A percentile compares a stretch with the other conserved stretches of the same genome.
Conservation (phyloP, 2,329 filamentous ascomycete genomes). For the Fusarium cyanostomum region DNA sequence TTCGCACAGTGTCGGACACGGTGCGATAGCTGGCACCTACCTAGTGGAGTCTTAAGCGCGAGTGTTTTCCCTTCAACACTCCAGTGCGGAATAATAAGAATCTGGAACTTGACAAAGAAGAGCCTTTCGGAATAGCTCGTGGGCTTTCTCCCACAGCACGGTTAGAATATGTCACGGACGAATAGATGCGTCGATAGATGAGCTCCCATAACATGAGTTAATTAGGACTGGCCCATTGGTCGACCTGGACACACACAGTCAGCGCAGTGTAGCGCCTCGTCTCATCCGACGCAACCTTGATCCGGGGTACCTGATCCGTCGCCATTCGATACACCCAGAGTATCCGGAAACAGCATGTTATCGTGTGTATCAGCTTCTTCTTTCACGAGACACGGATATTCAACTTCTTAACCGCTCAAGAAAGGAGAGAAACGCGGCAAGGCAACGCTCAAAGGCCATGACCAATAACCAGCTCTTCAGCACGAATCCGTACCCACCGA, state of each 20-base stretch:
- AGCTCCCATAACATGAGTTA: slow-evolving; percentile 6
- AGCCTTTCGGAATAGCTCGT: background rate
- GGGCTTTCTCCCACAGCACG: background rate
- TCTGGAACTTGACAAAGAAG: background rate
- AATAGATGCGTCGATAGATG: slow-evolving; percentile 10
- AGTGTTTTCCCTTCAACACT: slow-evolving; percentile 23
- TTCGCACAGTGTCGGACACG: slow-evolving; percentile 33
- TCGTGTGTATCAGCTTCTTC: background rate
- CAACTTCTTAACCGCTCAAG: background rate
- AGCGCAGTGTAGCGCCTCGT: slow-evolving; percentile 39
- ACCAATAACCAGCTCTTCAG: slow-evolving; percentile 13
- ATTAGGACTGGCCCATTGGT: slow-evolving; percentile 11
- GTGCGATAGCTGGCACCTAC: slow-evolving; percentile 33
- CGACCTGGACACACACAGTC: slow-evolving; percentile 18
- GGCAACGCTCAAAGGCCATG: background rate
- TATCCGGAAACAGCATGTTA: slow-evolving; percentile 4
- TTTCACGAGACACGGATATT: background rate
- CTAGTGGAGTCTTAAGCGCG: slow-evolving; percentile 32
- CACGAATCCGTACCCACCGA: slow-evolving; percentile 26
- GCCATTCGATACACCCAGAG: slow-evolving; percentile 12
- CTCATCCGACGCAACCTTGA: slow-evolving; percentile 36
- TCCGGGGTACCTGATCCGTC: slow-evolving; percentile 34
- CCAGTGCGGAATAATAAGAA: background rate
- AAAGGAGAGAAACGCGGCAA: background rate
- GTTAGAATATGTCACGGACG: slow-evolving; percentile 4